Evolutionary conservation across 1,139 yeast species (phyloP).

Genomic region (Candida tropicalis): DNA sequence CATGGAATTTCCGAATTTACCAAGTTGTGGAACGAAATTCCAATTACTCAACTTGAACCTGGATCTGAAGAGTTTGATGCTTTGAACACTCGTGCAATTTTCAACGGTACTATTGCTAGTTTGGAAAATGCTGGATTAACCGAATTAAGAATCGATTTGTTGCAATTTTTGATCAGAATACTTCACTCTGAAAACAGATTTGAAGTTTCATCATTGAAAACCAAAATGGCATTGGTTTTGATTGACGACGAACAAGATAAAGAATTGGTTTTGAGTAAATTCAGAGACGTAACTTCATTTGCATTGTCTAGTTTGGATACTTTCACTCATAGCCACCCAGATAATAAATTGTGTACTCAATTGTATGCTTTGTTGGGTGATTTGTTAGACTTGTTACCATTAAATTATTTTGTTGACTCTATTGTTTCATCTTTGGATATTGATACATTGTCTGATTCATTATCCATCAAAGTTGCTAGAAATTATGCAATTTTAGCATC

Average conservation of each 20-base stretch:
- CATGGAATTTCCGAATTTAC: constrained; percentile 58
- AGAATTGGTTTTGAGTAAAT: constrained; percentile 36
- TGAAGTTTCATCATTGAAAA: constrained; percentile 50
- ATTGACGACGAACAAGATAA: constrained; percentile 41
- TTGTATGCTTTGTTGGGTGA: constrained; percentile 57
- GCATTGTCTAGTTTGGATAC: constrained; percentile 40
- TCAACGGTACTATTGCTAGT: constrained; percentile 61
- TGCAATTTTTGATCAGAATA: constrained; percentile 40
- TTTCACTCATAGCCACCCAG: constrained; percentile 23
- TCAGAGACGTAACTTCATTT: constrained; percentile 46
- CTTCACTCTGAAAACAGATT: constrained; percentile 19
- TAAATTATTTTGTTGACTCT: constrained; percentile 68
- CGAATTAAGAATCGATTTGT: constrained; percentile 51
- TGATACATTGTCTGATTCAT: constrained; percentile 37
- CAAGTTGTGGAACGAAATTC: constrained; percentile 55
- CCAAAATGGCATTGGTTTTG: constrained; percentile 60
- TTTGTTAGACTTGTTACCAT: constrained; percentile 71
- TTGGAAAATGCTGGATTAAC: constrained; percentile 52
- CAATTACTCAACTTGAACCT: constrained; percentile 40
- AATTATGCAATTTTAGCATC: constrained; percentile 64
- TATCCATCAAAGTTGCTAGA: constrained; percentile 43
- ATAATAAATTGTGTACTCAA: constrained; percentile 25
- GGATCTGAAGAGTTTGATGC: constrained; percentile 38
- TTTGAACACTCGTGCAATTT: constrained; percentile 58
- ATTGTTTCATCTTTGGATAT: constrained; percentile 58